Percentiles rank a stretch among this genome's conserved stretches.
Evolutionary conservation across 2,329 filamentous ascomycete species (phyloP).

Genomic region (Bipolaris sorokiniana): DNA sequence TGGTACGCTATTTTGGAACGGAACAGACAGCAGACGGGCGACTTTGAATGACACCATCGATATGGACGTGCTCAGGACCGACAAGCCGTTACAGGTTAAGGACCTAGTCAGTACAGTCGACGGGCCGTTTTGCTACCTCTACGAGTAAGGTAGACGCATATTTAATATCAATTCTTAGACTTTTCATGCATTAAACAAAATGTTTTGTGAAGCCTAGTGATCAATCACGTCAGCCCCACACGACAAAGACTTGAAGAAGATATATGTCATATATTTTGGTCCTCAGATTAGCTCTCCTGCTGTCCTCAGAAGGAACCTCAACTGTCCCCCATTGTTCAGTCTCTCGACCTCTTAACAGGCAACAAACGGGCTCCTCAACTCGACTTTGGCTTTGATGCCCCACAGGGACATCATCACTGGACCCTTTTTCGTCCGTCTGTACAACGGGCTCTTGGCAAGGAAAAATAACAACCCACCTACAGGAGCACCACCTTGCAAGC

Average conservation of each 20-base stretch:
- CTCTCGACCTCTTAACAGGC: slow-evolving; percentile 19
- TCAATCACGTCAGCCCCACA: slow-evolving; percentile 4
- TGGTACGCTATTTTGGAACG: slow-evolving; percentile 50
- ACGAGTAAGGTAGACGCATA: slow-evolving; percentile 33
- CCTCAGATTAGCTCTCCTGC: slow-evolving; percentile 48
- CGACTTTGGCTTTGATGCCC: slow-evolving; percentile 47
- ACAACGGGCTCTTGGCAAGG: slow-evolving; percentile 14
- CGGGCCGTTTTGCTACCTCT: slow-evolving; percentile 58
- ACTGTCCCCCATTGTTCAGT: slow-evolving; percentile 16
- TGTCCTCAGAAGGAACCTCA: slow-evolving; percentile 42
- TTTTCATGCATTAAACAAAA: neutral
- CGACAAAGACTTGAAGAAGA: neutral
- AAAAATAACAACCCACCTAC: slow-evolving; percentile 16
- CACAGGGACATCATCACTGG: slow-evolving; percentile 44
- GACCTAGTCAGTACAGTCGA: slow-evolving; percentile 55
- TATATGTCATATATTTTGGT: slow-evolving; percentile 20
- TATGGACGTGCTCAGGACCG: slow-evolving; percentile 46
- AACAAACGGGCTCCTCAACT: slow-evolving; percentile 35
- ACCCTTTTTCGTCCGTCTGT: slow-evolving; percentile 30
- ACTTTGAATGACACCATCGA: slow-evolving; percentile 46
- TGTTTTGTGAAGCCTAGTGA: neutral
- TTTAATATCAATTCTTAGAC: neutral
- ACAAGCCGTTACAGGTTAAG: slow-evolving; percentile 47
- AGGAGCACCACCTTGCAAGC: slow-evolving; percentile 15
- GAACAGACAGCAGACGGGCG: slow-evolving; percentile 34